Percentiles rank a stretch among this genome's conserved stretches.
Evolutionary conservation across 257 asterid species (phyloP).

Genomic region (Capsicum rhomboideum): DNA sequence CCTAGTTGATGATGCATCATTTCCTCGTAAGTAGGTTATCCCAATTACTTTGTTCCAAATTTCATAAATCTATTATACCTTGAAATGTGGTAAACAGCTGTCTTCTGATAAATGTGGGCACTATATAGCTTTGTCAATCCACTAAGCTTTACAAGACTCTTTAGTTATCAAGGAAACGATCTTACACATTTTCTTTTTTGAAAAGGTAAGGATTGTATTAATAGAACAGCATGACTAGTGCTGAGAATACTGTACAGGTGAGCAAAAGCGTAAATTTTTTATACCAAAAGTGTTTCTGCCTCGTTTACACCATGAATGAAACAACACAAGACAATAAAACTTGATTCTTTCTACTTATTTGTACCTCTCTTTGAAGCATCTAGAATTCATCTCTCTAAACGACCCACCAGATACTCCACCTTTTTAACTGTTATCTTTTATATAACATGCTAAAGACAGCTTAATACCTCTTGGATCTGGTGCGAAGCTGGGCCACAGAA

Average conservation of each 20-base stretch:
- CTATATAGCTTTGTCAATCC: neutral
- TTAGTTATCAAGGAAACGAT: neutral
- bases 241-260: neutral
- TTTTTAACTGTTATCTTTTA: neutral
- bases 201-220: neutral
- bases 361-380: neutral
- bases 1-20: slow-evolving; percentile 20
- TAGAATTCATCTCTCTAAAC: neutral
- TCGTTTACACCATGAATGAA: neutral
- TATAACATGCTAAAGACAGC: neutral
- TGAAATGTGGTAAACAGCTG: neutral
- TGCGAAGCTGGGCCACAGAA: neutral
- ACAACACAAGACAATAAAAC: neutral
- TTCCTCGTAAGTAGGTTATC: slow-evolving; percentile 22
- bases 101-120: neutral
- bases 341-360: neutral
- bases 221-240: neutral
- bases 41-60: neutral
- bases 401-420: neutral
- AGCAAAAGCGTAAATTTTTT: neutral
- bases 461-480: neutral
- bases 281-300: neutral
- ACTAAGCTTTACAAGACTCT: neutral
- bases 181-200: neutral
- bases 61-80: neutral